Evolutionary conservation across 495 filamentous ascomycete species (phyloP), one percentile per base, ranked within the genome.

Genomic region (Aspergillus biplanus): DNA sequence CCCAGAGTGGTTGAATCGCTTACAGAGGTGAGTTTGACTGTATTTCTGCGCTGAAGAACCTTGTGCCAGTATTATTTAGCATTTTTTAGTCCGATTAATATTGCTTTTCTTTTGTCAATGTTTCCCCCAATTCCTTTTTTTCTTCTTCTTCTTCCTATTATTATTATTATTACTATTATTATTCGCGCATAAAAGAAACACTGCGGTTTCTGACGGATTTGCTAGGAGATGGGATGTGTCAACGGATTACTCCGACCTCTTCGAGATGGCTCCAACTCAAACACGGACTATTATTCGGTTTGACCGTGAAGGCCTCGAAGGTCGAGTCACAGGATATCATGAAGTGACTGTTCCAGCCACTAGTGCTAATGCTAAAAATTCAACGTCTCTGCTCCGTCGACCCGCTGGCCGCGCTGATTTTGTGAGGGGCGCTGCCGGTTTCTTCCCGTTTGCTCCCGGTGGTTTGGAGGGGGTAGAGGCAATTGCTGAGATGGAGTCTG

Each of bases 371-470:
- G 95, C 95, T 5, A 99, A 99, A 78, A 97, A 96, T 69, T 97
- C 93, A 27, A 99, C 96, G 0, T 97, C 93, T 0, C 80, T 99
- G 42, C 77, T 91, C 9, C 85, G 95, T 44, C 95, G 95, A 67
- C 94, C 94, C 32, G 95, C 93, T 44, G 87, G 85, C 61, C 86
- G 91, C 65, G 92, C 91, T 42, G 93, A 98, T 56, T 97, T 98
- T 73, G 93, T 99, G 21, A 85, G 95, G n/a, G 95, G 95, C 15
- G 93, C 90, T 18, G 91, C 93, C 21, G 96, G 95, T 0, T 98
- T 97, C 78, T 95, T 97, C 64, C 95, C 95, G 5, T 99, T 99
- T 69, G 89, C 92, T 1, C 96, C 96, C 1, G 95, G 96, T 50
- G 95, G 95, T 5, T 72, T 97, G 37, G 95, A 98, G 57, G 87